Percentiles rank a stretch among this genome's conserved stretches.
These are phyloP conservation scores for Cyberlindnera veronae DNA, from an alignment of 805 yeast genomes.

Conservation along the genomic window DNA sequence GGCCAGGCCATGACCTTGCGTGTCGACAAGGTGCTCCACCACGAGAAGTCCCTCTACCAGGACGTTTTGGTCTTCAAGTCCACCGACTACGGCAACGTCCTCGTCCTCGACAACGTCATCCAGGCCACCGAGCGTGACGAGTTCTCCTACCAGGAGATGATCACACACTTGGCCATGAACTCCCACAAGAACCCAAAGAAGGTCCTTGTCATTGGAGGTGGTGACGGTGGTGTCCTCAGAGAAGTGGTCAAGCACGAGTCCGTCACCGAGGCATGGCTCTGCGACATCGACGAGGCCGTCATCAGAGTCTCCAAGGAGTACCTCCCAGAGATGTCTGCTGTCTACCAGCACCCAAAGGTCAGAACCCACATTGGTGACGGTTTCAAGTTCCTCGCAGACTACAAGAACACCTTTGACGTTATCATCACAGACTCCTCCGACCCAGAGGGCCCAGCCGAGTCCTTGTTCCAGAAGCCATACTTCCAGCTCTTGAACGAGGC, in stretches of 20 bases:
- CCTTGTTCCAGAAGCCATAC: constrained; percentile 88
- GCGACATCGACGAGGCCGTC: constrained; percentile 95
- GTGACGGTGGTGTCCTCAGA: constrained; percentile 97
- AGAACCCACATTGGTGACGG: constrained; percentile 94
- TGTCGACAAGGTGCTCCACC: constrained; percentile 83
- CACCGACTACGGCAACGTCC: constrained; percentile 90
- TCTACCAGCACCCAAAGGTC: constrained; percentile 85
- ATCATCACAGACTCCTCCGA: constrained; percentile 97
- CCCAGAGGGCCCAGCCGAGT: constrained; percentile 98
- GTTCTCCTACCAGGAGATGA: constrained; percentile 98
- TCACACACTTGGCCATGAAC: constrained; percentile 87
- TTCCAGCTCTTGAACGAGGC: constrained; percentile 81
- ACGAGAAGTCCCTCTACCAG: constrained; percentile 84
- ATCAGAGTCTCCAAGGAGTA: constrained; percentile 81
- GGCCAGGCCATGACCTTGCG: constrained; percentile 95
- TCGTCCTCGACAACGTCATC: constrained; percentile 91
- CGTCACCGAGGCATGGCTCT: constrained; percentile 85
- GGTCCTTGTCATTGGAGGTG: constrained; percentile 96
- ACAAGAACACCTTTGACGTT: constrained; percentile 86
- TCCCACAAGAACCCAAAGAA: constrained; percentile 92
- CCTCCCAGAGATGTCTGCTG: constrained; percentile 82
- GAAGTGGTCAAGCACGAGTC: constrained; percentile 86
- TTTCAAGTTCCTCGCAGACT: constrained; percentile 86
- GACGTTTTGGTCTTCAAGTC: constrained; percentile 92
- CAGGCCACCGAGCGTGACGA: constrained; percentile 98